Conservation (phyloP, 2,329 filamentous ascomycete genomes). For the Fusarium sp. region DNA sequence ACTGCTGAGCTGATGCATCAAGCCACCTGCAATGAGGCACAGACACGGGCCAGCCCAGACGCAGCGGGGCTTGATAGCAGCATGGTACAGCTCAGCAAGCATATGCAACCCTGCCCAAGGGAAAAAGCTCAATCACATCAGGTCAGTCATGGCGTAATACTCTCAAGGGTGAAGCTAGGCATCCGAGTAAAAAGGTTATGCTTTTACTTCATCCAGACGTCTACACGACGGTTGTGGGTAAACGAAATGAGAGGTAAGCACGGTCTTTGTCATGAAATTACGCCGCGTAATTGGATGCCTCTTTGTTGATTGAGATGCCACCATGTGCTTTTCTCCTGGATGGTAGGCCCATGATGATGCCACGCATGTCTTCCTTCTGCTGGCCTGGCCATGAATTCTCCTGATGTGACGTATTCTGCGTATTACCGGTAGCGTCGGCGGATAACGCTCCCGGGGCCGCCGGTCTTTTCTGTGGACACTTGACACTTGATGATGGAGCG, state of each 20-base stretch:
- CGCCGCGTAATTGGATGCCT: conserved; percentile 21
- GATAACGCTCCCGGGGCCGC: neutral
- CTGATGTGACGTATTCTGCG: neutral
- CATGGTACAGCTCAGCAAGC: neutral
- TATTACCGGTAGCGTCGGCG: neutral
- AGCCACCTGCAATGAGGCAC: conserved; percentile 38
- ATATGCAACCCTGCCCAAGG: conserved; percentile 20
- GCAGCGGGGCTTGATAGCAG: conserved; percentile 25
- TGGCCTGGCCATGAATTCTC: neutral
- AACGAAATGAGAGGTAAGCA: conserved; percentile 7
- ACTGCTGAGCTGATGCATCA: conserved; percentile 17
- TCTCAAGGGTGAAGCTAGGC: neutral
- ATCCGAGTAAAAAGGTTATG: neutral
- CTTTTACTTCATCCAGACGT: no score
- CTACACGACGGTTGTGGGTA: neutral
- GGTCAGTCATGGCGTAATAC: no score
- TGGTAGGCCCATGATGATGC: conserved; percentile 32
- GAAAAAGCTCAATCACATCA: neutral
- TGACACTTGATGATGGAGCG: no score
- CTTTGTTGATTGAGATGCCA: neutral
- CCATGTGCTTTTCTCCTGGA: conserved; percentile 28
- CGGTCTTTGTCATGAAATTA: conserved; percentile 1
- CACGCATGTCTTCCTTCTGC: conserved; percentile 12
- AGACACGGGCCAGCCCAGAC: conserved; percentile 2
- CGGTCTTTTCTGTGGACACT: no score